Percentiles rank a stretch among this genome's conserved stretches.
Evolutionary conservation across 1,284 basidiomycete species (phyloP).

Genomic region (Polyporus tsugae): DNA sequence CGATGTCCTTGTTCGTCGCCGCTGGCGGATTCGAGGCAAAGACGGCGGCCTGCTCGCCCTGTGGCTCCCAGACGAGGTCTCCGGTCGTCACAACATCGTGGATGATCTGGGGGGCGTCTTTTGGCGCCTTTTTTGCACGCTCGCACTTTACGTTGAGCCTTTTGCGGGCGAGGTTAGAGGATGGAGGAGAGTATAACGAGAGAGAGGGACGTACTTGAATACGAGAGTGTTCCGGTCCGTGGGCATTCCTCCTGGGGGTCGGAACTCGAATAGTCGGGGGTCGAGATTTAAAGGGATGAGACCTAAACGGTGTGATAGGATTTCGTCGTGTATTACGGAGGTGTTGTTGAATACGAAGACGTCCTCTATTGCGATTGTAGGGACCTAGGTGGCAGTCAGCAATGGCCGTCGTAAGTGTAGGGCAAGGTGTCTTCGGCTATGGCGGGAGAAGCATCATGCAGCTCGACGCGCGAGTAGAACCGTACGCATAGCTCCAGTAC

Average conservation of each 20-base stretch:
- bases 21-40: slow-evolving; percentile 64
- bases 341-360: slow-evolving; percentile 91
- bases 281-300: slow-evolving; percentile 6
- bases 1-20: slow-evolving; percentile 85
- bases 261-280: slow-evolving; percentile 7
- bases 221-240: slow-evolving; percentile 5
- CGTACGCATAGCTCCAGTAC: background rate
- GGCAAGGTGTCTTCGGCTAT: background rate
- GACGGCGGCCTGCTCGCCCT: slow-evolving; percentile 81
- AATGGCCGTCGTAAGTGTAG: background rate
- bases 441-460: background rate
- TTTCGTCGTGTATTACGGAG: slow-evolving; percentile 7
- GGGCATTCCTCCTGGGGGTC: background rate
- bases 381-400: slow-evolving; percentile 64
- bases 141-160: slow-evolving; percentile 7
- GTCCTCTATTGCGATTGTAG: slow-evolving; percentile 92
- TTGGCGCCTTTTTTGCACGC: slow-evolving; percentile 6
- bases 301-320: background rate
- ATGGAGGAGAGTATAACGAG: background rate
- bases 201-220: background rate
- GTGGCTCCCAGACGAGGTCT: slow-evolving; percentile 84
- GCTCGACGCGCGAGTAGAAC: background rate
- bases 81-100: slow-evolving; percentile 71
- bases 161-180: too few species aligned
- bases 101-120: slow-evolving; percentile 18